These are phyloP conservation scores for Erodium moschatum DNA, from an alignment of 441 rosid species.

Conservation along the genomic window DNA sequence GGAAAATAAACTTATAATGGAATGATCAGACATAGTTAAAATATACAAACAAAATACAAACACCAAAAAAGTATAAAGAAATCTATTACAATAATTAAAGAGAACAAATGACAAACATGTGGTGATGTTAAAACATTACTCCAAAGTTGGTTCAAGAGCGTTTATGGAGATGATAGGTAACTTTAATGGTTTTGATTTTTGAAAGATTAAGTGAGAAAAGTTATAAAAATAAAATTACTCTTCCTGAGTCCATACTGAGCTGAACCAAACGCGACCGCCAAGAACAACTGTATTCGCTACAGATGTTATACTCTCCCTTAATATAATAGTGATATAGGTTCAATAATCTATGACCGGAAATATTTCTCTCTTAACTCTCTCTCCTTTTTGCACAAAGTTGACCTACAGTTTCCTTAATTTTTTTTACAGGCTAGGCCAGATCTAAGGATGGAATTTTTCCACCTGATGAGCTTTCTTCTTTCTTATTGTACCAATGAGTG, in stretches of 20 bases:
- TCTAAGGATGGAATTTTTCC: slow-evolving; percentile 71
- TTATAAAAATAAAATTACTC: neutral
- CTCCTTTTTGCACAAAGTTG: slow-evolving; percentile 4
- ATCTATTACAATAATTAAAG: neutral
- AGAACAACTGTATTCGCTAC: neutral
- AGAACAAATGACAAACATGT: neutral
- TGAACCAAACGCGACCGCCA: neutral
- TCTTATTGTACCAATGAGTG: slow-evolving; percentile 71
- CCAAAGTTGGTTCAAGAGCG: neutral
- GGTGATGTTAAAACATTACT: neutral
- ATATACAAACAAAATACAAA: neutral
- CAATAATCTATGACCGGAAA: slow-evolving; percentile 12
- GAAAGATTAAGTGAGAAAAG: slow-evolving; percentile 5
- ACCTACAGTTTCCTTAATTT: slow-evolving; percentile 10
- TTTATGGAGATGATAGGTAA: neutral
- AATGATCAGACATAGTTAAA: neutral
- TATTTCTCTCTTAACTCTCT: too few species aligned
- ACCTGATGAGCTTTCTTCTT: slow-evolving; percentile 65
- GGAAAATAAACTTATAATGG: neutral
- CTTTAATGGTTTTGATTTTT: neutral
- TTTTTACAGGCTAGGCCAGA: slow-evolving; percentile 60
- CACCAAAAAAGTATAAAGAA: neutral
- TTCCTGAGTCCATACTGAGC: neutral
- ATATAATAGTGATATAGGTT: neutral
- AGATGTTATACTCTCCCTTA: neutral